Conservation (phyloP, 2,329 filamentous ascomycete species). For the Botrytis medusae region DNA sequence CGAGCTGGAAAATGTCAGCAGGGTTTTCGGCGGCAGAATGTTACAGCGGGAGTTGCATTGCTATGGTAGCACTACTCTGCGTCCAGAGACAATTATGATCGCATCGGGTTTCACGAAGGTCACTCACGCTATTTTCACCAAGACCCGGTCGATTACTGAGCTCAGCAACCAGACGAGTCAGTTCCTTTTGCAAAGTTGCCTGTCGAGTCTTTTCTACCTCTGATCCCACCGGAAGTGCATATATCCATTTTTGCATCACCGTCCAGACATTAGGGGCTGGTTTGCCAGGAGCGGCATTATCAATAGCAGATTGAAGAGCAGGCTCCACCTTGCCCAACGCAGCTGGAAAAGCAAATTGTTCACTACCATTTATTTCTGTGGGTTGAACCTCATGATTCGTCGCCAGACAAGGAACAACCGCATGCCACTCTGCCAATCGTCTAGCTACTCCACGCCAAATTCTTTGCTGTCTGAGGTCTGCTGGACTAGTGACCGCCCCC, state of each 20-base stretch:
- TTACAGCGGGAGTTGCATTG: conserved; percentile 7
- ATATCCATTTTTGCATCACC: conserved; percentile 93
- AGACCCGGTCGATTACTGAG: conserved; percentile 77
- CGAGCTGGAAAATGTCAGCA: conserved; percentile 55
- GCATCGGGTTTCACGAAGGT: conserved; percentile 22
- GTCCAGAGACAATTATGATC: conserved; percentile 8
- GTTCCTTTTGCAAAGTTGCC: conserved; percentile 68
- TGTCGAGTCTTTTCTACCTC: conserved; percentile 68
- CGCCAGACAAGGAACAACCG: conserved; percentile 60
- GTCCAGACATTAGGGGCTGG: conserved; percentile 89
- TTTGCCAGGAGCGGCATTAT: conserved; percentile 61
- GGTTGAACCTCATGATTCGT: conserved; percentile 34
- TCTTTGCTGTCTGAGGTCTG: conserved; percentile 72
- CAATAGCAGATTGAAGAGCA: conserved; percentile 46
- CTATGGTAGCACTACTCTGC: conserved; percentile 17
- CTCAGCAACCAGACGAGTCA: conserved; percentile 66
- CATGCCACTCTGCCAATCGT: conserved; percentile 91
- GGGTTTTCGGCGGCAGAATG: neutral
- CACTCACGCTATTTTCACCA: conserved; percentile 69
- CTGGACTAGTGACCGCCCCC: conserved; percentile 75
- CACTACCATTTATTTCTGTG: conserved; percentile 43
- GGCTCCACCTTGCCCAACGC: conserved; percentile 40
- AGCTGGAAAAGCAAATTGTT: conserved; percentile 33
- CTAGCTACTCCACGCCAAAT: conserved; percentile 83
- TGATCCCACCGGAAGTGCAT: conserved; percentile 74